Evolutionary conservation across 2,329 filamentous ascomycete genomes (phyloP), one percentile per base, ranked within the genome.

Genomic region (Stagonosporopsis rhizophila): DNA sequence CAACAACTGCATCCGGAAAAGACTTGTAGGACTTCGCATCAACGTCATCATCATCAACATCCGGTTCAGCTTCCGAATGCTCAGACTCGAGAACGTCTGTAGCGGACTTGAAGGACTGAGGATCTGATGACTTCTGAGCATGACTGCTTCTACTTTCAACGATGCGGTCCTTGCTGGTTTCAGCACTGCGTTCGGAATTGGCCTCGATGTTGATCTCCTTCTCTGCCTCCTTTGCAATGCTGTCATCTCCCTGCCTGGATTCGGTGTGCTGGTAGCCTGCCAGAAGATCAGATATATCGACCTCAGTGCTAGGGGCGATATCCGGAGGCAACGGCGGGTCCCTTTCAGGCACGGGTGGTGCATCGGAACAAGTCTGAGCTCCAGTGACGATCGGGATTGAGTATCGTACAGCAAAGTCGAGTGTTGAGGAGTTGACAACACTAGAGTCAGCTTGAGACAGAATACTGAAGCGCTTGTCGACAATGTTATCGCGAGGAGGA

Each of bases 101-200:
- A 34, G 68, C 72, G 25, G 71, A 70, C 48, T 73, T 73, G 62
- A 71, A 75, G 6, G 73, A 75, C 46, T 72, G 66, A 32, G 68
- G 66, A 44, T 73, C 70, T 6, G 68, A 75, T 11, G 67, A 67
- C 50, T 69, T 69, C 23, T 67, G 62, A n/a, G 56, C 52, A 58
- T 73, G 69, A 23, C 58, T 62, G 54, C 60, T 67, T 17, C 45
- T 63, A 48, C 49, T 62, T 15, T 67, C 61, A 17, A 27, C 25
- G 15, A 14, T 17, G 22, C 35, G 35, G 7, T 34, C 50, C 12
- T 41, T 27, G 30, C 19, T 23, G 7, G 40, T 9, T 11, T 35
- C n/a, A n/a, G n/a, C n/a, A n/a, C n/a, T n/a, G n/a, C n/a, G n/a
- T n/a, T n/a, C 37, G 19, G 11, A 6, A 12, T 30, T 14, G 22